Conservation (phyloP, 1,139 yeast genomes). For the Lodderomyces elongisporus region DNA sequence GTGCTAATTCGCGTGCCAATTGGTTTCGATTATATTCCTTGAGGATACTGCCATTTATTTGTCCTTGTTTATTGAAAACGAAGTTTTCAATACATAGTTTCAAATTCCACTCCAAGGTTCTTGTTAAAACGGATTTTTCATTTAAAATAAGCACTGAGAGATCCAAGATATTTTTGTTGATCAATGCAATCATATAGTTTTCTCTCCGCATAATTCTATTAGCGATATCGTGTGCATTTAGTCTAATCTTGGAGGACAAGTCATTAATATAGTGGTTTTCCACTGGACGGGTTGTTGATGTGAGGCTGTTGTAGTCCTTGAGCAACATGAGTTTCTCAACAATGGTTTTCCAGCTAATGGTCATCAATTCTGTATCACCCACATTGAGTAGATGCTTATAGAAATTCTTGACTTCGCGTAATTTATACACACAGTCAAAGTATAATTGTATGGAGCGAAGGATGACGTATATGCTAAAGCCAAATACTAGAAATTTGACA, state of each 20-base stretch:
- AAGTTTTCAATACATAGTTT: conserved; percentile 84
- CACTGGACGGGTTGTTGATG: conserved; percentile 40
- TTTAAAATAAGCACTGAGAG: conserved; percentile 36
- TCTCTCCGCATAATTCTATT: conserved; percentile 94
- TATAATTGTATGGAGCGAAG: conserved; percentile 60
- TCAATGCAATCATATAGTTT: conserved; percentile 84
- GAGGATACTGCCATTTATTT: conserved; percentile 66
- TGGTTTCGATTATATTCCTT: conserved; percentile 67
- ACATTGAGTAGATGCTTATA: conserved; percentile 64
- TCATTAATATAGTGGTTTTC: conserved; percentile 38
- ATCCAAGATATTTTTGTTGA: conserved; percentile 73
- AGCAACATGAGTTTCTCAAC: conserved; percentile 72
- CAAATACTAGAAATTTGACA: conserved; percentile 56
- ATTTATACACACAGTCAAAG: conserved; percentile 42
- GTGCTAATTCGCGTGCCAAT: conserved; percentile 63
- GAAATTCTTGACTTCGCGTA: conserved; percentile 61
- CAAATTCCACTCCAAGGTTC: conserved; percentile 90
- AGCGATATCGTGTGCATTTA: conserved; percentile 92
- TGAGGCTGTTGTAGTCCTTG: conserved; percentile 74
- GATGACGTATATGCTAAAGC: conserved; percentile 54
- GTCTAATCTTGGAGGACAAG: conserved; percentile 62
- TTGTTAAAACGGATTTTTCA: conserved; percentile 53
- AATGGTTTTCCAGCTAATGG: conserved; percentile 88
- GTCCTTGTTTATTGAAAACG: conserved; percentile 80
- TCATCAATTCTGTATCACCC: conserved; percentile 75